Evolutionary conservation across 352 stramenopile species (phyloP).

Genomic region (Globisporangium nagaii): DNA sequence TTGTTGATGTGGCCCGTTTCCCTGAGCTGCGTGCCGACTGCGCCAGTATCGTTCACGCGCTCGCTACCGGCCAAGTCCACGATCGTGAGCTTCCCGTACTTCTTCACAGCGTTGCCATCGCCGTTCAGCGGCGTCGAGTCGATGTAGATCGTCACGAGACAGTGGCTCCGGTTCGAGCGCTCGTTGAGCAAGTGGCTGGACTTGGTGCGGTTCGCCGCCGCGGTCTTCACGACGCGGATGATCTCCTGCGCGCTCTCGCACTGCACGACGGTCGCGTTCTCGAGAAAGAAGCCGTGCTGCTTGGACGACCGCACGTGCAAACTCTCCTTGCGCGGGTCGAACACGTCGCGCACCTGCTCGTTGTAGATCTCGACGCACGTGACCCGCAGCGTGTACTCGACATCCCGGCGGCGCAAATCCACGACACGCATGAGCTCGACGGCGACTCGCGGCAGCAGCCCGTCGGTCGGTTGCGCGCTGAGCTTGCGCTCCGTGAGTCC

Average conservation of each 20-base stretch:
- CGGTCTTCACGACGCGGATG: slow-evolving; percentile 53
- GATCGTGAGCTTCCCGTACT: slow-evolving; percentile 73
- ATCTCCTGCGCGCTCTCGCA: slow-evolving; percentile 53
- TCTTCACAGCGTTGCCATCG: slow-evolving; percentile 22
- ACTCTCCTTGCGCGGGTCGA: slow-evolving; percentile 53
- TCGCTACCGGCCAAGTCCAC: slow-evolving; percentile 73
- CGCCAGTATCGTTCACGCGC: slow-evolving; percentile 54
- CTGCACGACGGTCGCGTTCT: slow-evolving; percentile 66
- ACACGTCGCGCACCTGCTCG: slow-evolving; percentile 59
- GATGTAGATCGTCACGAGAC: slow-evolving; percentile 76
- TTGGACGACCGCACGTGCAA: slow-evolving; percentile 53
- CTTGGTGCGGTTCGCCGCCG: slow-evolving; percentile 53
- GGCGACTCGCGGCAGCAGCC: slow-evolving; percentile 46
- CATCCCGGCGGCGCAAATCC: slow-evolving; percentile 21
- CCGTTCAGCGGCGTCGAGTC: slow-evolving; percentile 33
- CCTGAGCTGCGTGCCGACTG: slow-evolving; percentile 52
- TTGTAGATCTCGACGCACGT: slow-evolving; percentile 82
- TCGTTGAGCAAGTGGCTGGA: slow-evolving; percentile 70
- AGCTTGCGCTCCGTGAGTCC: slow-evolving; percentile 20
- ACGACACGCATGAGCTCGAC: slow-evolving; percentile 50
- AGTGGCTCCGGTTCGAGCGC: slow-evolving; percentile 70
- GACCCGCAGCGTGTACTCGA: slow-evolving; percentile 58
- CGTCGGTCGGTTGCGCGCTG: slow-evolving; percentile 27
- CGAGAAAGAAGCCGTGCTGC: slow-evolving; percentile 61
- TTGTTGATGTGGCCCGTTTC: slow-evolving; percentile 79